Base-by-base conservation (phyloP, 805 yeast species). In the Millerozyma acaciae region DNA sequence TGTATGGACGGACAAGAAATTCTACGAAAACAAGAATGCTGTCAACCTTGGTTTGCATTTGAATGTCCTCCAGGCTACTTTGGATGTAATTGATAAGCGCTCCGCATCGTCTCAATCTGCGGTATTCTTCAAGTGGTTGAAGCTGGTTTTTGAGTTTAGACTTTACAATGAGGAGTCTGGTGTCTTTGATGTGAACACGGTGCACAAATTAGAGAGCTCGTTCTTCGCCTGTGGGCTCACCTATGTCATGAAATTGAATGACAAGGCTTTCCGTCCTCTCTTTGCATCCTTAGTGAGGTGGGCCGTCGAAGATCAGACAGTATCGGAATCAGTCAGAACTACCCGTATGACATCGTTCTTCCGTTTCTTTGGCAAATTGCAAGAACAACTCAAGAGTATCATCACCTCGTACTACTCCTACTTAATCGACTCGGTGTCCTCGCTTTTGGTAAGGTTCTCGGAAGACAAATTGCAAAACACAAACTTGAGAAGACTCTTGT, bases 231-330 rank as follows among this genome's bases (percentile, higher is more conserved):
- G 88, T 53, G 89, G 84, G 14, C 76, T 90, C 43, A 67, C 68
- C 16, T 80, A 78, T 45, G 94, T 90, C 13, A 73, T 93, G 80
- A 89, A 90, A 60, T 73, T 93, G 61, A 93, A 93, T 55, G 98
- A 93, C 56, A 87, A 86, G 63, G 76, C 80, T 15, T 93, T 93
- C 72, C 77, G 97, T 53, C 98, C 98, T 13, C 66, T 86, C 52
- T 93, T 93, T 62, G 90, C 89, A 5, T 68, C 80, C 16, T 67
- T 87, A 47, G 88, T 84, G 8, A 77, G 88, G 55, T 93, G 98
- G 98, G 94, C 96, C 2, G 75, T 85, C 47, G 94, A 82, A 56
- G 88, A 84, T 26, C 73, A 75, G 8, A 61, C 54, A 4, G 59
- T 71, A 30, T 44, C 57, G 5, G 51, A 51, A 17, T 71, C 74